phyloP scores from a whole-genome alignment of 805 yeast species.

The Ogataea nonfermentans region DNA sequence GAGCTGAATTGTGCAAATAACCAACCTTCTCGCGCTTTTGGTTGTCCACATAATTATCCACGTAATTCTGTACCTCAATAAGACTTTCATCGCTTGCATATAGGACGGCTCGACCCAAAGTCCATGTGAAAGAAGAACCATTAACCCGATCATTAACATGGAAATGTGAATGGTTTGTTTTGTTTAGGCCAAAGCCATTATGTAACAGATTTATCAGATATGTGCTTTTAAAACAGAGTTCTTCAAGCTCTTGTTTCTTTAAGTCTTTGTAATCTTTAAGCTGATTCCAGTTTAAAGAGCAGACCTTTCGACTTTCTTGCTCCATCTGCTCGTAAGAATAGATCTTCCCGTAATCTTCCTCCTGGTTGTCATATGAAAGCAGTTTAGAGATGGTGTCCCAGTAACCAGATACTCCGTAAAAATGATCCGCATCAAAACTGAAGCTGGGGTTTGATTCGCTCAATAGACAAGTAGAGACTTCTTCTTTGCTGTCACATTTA shows the following conservation, averaged over 20 bases:
- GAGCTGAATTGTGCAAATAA: constrained; percentile 46
- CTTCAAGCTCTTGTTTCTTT: constrained; percentile 45
- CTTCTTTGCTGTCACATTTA: constrained; percentile 27
- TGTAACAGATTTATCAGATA: constrained; percentile 59
- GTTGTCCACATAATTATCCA: constrained; percentile 13
- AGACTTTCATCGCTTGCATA: constrained; percentile 56
- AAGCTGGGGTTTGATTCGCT: constrained; percentile 54
- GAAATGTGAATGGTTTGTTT: constrained; percentile 39
- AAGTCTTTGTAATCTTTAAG: constrained; percentile 30
- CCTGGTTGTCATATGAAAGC: constrained; percentile 32
- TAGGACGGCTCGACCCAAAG: constrained; percentile 73
- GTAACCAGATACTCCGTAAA: constrained; percentile 66
- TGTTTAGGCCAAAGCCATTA: constrained; percentile 58
- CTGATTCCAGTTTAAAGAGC: constrained; percentile 41
- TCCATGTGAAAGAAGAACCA: constrained; percentile 90
- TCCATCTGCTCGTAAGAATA: constrained; percentile 47
- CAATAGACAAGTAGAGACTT: constrained; percentile 47
- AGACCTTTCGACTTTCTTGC: constrained; percentile 44
- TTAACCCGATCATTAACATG: constrained; percentile 58
- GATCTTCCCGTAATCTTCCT: constrained; percentile 32
- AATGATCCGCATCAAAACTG: constrained; percentile 54
- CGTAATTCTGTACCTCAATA: constrained; percentile 39
- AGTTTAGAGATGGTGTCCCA: constrained; percentile 59
- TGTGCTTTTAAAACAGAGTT: constrained; percentile 59
- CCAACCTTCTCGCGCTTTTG: constrained; percentile 37